phyloP scores from a whole-genome alignment of 148 eudicot genomes.

The Selenicereus undatus region DNA sequence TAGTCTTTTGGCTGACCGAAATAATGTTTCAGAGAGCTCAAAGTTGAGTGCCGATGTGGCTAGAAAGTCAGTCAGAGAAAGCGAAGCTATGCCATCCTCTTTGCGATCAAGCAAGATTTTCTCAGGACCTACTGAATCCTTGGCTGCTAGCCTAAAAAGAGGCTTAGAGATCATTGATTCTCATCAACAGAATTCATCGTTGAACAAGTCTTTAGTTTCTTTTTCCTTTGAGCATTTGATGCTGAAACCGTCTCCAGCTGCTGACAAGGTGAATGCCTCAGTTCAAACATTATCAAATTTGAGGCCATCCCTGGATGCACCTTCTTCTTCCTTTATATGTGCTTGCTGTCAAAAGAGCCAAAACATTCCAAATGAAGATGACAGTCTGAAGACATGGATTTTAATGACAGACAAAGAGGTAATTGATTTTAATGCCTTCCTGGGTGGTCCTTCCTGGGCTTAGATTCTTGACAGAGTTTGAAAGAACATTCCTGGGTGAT shows the following conservation, averaged over 20 bases:
- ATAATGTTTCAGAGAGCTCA: constrained; percentile 36
- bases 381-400: constrained; percentile 42
- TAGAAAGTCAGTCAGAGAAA: constrained; percentile 34
- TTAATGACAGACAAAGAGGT: constrained; percentile 28
- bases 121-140: constrained; percentile 71
- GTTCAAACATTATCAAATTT: constrained; percentile 48
- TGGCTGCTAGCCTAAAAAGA: constrained; percentile 86
- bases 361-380: constrained; percentile 31
- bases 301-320: constrained; percentile 29
- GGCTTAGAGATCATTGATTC: constrained; percentile 78
- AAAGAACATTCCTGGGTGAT: too few species aligned
- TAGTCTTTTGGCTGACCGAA: constrained; percentile 36
- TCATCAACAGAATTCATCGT: constrained; percentile 60
- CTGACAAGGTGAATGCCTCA: constrained; percentile 60
- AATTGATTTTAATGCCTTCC: not conserved
- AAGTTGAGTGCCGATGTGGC: constrained; percentile 35
- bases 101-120: constrained; percentile 65
- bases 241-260: constrained; percentile 60
- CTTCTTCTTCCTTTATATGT: constrained; percentile 47
- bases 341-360: constrained; percentile 42
- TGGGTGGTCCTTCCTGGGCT: not conserved
- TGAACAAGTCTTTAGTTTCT: constrained; percentile 55
- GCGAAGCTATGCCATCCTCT: constrained; percentile 60
- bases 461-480: too few species aligned
- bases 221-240: constrained; percentile 91